Conservation (phyloP, 345 rosid genomes). For the sweet orange (Citrus sinensis) region DVS_A1.0 CM039165.1:36669001-36669500, state of each 20-base stretch:
- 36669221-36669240: background rate
- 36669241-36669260: background rate
- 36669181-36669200: background rate
- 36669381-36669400: background rate
- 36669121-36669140: constrained; percentile 17
- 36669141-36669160: background rate
- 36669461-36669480: background rate
- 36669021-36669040: background rate
- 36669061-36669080: background rate
- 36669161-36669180: background rate
- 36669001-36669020: background rate
- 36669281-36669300: background rate
- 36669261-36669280: background rate
- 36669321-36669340: background rate
- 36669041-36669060: background rate
- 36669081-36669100: constrained; percentile 1
- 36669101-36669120: constrained; percentile 19
- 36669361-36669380: background rate
- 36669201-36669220: background rate
- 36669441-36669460: background rate
- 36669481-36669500: no score
- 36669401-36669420: background rate
- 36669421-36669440: background rate
- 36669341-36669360: background rate
- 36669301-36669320: background rate